Evolutionary conservation across 169 alveolate genomes (phyloP), one percentile per base, ranked within the genome.

Genomic region (Cryptosporidium andersoni): DNA sequence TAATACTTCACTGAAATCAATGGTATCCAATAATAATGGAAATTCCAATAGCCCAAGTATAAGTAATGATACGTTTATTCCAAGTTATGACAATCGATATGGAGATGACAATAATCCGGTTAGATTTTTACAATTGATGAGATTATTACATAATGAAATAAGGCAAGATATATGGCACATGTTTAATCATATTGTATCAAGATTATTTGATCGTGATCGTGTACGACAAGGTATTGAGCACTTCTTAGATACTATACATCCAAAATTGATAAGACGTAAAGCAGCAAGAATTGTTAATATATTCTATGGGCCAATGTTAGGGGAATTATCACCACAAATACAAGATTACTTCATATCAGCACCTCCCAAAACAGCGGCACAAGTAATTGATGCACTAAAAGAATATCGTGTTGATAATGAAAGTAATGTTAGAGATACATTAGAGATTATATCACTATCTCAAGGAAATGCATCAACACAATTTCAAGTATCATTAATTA

Each of bases 361-460:
- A 6, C 90, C 90, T 34, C 90, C 92, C 16, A 82, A 81, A 66
- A 89, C 92, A 42, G 92, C 92, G 1, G 80, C 82, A 49, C 92
- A 89, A 64, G 88, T 82, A 39, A 25, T 89, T 65, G 82, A 81
- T 43, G 65, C 91, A 3, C 34, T 85, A 51, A 88, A 82, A 62
- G 68, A 58, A 40, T 89, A 89, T 58, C 42, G 91, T 12, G 88
- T 82, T 12, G 90, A 81, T 42, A 63, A 67, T 16, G 82, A 82
- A 49, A 60, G 64, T 34, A 82, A 66, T 51, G 88, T 89, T 9
- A 74, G 64, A 40, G 89, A 85, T 16, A 64, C 67, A 12, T 60
- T 85, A n/a, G 67, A 80, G 4, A 63, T 66, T 47, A 88, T 88
- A 25, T 67, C 82, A 39, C 47, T 62, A 47, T 63, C 91, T 11